Evolutionary conservation across 1,284 basidiomycete species (phyloP), one percentile per base, ranked within the genome.

Genomic region (Nidula niveotomentosa): DNA sequence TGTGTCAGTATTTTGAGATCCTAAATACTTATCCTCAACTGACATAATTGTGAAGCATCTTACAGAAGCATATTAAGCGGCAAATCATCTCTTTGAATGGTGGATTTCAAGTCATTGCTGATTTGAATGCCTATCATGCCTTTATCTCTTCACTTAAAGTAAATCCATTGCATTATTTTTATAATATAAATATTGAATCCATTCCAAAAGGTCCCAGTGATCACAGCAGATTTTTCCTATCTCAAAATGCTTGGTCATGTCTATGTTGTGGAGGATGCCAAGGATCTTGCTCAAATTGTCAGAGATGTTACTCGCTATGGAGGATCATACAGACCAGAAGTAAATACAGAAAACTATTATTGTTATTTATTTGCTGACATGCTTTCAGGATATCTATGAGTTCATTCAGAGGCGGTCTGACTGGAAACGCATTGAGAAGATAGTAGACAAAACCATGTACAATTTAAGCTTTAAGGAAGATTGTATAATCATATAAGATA

Each of bases 181-280:
- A 33, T 23, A 48, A 36, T 17, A 43, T 53, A 9, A 47, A 8
- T 46, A n/a, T 44, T 44, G 23, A 41, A 44, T 9, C 54, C 55
- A n/a, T n/a, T n/a, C n/a, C n/a, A n/a, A n/a, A n/a, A 84, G 81
- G 77, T 87, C 1, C 76, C 84, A 17, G 73, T 76, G 23, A 88
- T 98, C 17, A 87, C 88, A 0, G 79, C 87, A 0, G 94, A 97
- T 60, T 98, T 98, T 64, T 88, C 94, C 12, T 90, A 95, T 62
- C 80, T 99, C 54, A 98, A 97, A 72, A 96, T 98, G 92, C 78
- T 98, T 6, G 96, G 95, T 0, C 94, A 97, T 65, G 91, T 98
- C 7, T 99, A 90, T 69, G 93, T 98, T 49, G 90, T 93, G 6
- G 88, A 90, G 61, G 93, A 96, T 58, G 94, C 94, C 0, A 96